Conservation (phyloP, 306 rosid genomes). For the Malus domestica region ASM211411v1 NC_041798.1:25130501-25131000, state of each 20-base stretch:
- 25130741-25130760: slow-evolving; percentile 15
- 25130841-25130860: slow-evolving; percentile 83
- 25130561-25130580: not conserved
- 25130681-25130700: slow-evolving; percentile 52
- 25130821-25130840: slow-evolving; percentile 85
- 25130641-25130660: slow-evolving; percentile 52
- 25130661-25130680: slow-evolving; percentile 57
- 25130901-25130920: not conserved
- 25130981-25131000: not conserved
- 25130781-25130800: slow-evolving; percentile 80
- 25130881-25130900: slow-evolving; percentile 54
- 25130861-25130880: slow-evolving; percentile 70
- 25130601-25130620: slow-evolving; percentile 51
- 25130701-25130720: not conserved
- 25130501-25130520: not conserved
- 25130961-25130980: not conserved
- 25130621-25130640: slow-evolving; percentile 65
- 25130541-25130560: not conserved
- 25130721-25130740: not conserved
- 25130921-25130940: not conserved
- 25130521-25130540: not conserved
- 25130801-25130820: slow-evolving; percentile 84
- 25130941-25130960: not conserved
- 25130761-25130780: slow-evolving; percentile 16
- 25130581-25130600: slow-evolving; percentile 82